These are phyloP conservation scores for Fibroporia radiculosa DNA, from an alignment of 768 basidiomycete species.

Conservation along the genomic window DNA sequence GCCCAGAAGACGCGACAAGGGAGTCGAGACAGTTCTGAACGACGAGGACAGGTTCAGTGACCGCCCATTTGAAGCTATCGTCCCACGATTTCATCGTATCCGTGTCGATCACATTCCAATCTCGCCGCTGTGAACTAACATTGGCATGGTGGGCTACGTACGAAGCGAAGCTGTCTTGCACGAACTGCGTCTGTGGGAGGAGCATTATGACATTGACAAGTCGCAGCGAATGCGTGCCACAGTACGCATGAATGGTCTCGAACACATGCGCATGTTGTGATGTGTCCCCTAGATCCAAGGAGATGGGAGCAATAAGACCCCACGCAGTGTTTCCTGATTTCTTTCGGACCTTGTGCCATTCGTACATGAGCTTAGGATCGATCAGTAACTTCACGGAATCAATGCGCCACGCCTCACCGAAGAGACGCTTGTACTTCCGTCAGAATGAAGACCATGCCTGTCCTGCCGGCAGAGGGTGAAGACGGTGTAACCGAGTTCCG, in stretches of 20 bases:
- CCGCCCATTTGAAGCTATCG: constrained; percentile 10
- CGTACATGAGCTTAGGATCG: constrained; percentile 23
- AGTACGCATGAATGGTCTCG: constrained; percentile 25
- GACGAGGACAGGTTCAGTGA: constrained; percentile 22
- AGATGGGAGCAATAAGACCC: constrained; percentile 26
- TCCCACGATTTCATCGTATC: constrained; percentile 14
- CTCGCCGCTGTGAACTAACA: too few species aligned
- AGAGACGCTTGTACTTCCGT: too few species aligned
- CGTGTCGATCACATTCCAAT: too few species aligned
- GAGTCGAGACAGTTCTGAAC: constrained; percentile 21
- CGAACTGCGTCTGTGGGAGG: constrained; percentile 4
- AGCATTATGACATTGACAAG: constrained; percentile 24
- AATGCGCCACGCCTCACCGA: background rate
- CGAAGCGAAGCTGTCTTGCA: too few species aligned
- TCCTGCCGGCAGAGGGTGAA: constrained; percentile 21
- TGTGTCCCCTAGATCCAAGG: constrained; percentile 20
- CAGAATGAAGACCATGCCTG: too few species aligned
- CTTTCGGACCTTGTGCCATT: constrained; percentile 26
- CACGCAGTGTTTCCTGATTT: constrained; percentile 19
- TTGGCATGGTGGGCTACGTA: too few species aligned
- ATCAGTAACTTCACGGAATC: background rate
- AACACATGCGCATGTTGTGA: constrained; percentile 22
- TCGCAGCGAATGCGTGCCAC: constrained; percentile 19
- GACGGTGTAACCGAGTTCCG: constrained; percentile 27
- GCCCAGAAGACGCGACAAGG: constrained; percentile 22